Evolutionary conservation across 305 asterid genomes (phyloP).

Genomic region (Fraxinus albicans): DNA sequence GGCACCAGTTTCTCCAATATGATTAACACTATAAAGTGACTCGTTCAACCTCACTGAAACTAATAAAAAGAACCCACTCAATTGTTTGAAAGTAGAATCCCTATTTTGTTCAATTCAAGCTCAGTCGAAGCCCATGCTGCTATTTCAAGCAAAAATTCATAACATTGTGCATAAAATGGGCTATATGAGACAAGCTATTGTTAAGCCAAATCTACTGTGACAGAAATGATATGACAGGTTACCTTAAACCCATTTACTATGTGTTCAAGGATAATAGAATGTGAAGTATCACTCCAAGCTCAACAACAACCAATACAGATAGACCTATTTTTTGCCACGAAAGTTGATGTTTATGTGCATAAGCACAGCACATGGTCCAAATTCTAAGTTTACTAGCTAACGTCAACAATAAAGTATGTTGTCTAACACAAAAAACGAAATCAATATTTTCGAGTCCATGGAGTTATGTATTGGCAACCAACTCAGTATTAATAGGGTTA

Average conservation of each 20-base stretch:
- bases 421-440: background rate
- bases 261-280: background rate
- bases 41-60: constrained; percentile 81
- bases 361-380: background rate
- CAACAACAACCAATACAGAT: background rate
- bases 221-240: background rate
- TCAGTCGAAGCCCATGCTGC: background rate
- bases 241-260: background rate
- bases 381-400: background rate
- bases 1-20: constrained; percentile 44
- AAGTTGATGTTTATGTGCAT: background rate
- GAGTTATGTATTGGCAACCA: background rate
- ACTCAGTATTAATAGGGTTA: background rate
- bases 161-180: background rate
- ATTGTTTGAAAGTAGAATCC: constrained; percentile 17
- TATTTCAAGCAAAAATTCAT: background rate
- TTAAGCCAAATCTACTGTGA: background rate
- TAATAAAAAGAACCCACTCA: constrained; percentile 12
- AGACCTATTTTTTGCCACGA: background rate
- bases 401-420: background rate
- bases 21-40: constrained; percentile 57
- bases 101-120: background rate
- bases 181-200: background rate
- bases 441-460: background rate
- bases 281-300: background rate